These are phyloP conservation scores for Adansonia madagascariensis DNA, from an alignment of 441 rosid species.

Conservation along the genomic window DNA sequence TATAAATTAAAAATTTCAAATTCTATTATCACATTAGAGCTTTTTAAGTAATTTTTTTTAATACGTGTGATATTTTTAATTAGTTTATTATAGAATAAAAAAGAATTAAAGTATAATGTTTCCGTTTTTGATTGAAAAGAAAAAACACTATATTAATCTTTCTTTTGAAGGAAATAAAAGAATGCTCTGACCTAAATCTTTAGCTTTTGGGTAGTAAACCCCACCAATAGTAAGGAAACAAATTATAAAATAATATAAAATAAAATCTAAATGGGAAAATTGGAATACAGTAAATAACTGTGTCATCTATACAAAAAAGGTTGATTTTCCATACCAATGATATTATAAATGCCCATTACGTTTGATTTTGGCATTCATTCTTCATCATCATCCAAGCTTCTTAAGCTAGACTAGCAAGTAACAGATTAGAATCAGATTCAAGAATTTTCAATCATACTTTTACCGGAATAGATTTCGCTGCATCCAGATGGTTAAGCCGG, in stretches of 20 bases:
- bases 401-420: background rate
- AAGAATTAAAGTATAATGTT: no score
- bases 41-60: no score
- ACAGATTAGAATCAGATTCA: background rate
- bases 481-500: conserved; percentile 87
- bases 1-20: no score
- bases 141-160: no score
- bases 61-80: no score
- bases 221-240: no score
- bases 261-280: background rate
- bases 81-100: no score
- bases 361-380: conserved; percentile 18
- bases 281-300: conserved; percentile 5
- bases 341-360: background rate
- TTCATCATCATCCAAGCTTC: background rate
- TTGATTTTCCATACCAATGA: conserved; percentile 5
- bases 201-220: background rate
- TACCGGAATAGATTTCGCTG: conserved; percentile 62
- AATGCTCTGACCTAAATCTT: no score
- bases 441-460: conserved; percentile 35
- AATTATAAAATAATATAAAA: no score
- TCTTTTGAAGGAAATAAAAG: no score
- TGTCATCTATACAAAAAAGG: conserved; percentile 41
- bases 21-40: no score
- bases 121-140: no score